phyloP scores from a whole-genome alignment of 192 early-diverging fungal genomes.

The Mortierella antarctica region DNA sequence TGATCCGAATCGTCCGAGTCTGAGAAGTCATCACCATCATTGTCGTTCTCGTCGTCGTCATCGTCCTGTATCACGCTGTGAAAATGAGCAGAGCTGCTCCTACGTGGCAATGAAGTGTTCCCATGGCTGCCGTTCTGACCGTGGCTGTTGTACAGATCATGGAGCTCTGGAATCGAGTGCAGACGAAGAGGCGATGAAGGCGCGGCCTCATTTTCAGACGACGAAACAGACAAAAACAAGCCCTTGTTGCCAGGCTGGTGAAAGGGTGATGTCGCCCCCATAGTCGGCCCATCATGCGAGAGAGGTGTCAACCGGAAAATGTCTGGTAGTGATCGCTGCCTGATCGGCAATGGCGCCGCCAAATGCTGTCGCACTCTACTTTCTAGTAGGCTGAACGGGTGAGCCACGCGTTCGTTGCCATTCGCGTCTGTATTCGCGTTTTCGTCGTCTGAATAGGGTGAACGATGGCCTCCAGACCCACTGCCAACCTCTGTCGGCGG shows the following conservation, averaged over 20 bases:
- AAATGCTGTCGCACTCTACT: constrained; percentile 40
- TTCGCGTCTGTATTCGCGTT: neutral
- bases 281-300: constrained; percentile 13
- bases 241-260: constrained; percentile 45
- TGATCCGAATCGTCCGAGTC: constrained; percentile 56
- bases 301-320: constrained; percentile 42
- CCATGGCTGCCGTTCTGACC: neutral
- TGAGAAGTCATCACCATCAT: constrained; percentile 17
- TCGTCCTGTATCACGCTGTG: constrained; percentile 10
- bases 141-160: constrained; percentile 17
- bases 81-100: constrained; percentile 17
- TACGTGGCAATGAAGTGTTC: neutral
- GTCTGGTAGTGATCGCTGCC: constrained; percentile 56
- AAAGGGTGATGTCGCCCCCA: constrained; percentile 39
- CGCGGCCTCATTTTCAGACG: constrained; percentile 37
- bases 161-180: constrained; percentile 56
- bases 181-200: constrained; percentile 46
- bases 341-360: constrained; percentile 53
- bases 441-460: constrained; percentile 39
- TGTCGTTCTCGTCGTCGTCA: constrained; percentile 5
- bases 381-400: constrained; percentile 2
- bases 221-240: constrained; percentile 43
- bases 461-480: neutral
- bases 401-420: neutral
- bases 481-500: neutral